Percentiles rank a stretch among this genome's conserved stretches.
Evolutionary conservation across 768 basidiomycete genomes (phyloP).

Genomic region (Boletus rex-veris): DNA sequence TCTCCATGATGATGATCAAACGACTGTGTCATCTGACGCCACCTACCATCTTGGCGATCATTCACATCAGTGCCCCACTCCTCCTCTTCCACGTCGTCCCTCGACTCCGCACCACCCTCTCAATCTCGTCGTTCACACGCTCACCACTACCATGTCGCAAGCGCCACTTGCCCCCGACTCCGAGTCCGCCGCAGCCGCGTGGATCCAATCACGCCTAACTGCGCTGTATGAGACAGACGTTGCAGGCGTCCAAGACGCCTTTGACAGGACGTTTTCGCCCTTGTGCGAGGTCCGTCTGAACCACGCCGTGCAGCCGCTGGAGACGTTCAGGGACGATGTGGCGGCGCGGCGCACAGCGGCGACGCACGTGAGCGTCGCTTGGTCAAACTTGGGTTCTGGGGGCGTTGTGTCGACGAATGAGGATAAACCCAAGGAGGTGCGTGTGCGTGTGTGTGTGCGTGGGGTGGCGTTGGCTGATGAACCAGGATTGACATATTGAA

Average conservation of each 20-base stretch:
- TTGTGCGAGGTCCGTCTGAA: slow-evolving; percentile 34
- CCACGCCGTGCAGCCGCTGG: slow-evolving; percentile 22
- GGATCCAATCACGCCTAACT: slow-evolving; percentile 31
- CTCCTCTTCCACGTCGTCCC: not conserved
- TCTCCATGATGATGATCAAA: no score
- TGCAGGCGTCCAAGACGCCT: slow-evolving; percentile 7
- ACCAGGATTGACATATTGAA: no score
- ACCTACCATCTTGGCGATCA: not conserved
- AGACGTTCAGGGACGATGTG: slow-evolving; percentile 30
- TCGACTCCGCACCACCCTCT: not conserved
- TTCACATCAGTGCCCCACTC: not conserved
- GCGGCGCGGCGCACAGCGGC: slow-evolving; percentile 16
- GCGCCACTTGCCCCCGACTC: not conserved
- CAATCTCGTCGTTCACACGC: not conserved
- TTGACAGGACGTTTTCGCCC: slow-evolving; percentile 33
- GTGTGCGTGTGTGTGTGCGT: not conserved
- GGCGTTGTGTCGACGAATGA: slow-evolving; percentile 32
- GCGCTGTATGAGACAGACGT: slow-evolving; percentile 23
- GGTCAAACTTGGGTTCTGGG: slow-evolving; percentile 12
- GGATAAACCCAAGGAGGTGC: slow-evolving; percentile 18
- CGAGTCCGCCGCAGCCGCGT: slow-evolving; percentile 14
- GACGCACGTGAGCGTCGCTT: slow-evolving; percentile 27
- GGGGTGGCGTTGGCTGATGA: no score
- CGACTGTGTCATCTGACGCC: not conserved
- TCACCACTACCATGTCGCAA: not conserved